Evolutionary conservation across 2,329 filamentous ascomycete species (phyloP).

Genomic region (Verticillium nonalfalfae): DNA sequence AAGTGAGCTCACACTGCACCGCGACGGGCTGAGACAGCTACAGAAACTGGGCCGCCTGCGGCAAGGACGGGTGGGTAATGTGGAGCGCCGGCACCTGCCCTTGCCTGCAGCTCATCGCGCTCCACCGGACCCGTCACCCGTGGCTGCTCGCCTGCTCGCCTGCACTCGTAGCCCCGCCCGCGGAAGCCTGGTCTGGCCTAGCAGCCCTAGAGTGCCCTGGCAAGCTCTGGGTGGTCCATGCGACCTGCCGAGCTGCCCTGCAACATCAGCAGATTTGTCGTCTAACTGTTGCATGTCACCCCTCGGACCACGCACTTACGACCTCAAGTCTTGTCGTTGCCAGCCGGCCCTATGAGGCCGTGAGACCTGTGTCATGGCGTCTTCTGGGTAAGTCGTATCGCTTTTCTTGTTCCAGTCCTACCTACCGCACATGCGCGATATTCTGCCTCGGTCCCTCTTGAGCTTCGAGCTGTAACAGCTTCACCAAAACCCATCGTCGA

Average conservation of each 20-base stretch:
- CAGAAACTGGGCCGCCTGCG: neutral
- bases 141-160: neutral
- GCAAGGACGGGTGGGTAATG: neutral
- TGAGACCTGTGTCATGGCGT: constrained; percentile 1
- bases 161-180: neutral
- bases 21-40: neutral
- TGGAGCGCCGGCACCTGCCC: neutral
- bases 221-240: neutral
- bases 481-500: neutral
- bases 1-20: neutral
- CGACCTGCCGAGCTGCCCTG: neutral
- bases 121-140: neutral
- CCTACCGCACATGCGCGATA: neutral
- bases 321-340: neutral
- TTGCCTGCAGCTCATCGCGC: neutral
- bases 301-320: neutral
- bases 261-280: neutral
- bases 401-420: neutral
- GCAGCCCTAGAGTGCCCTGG: neutral
- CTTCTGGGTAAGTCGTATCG: constrained; percentile 1
- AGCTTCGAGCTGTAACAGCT: neutral
- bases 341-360: neutral
- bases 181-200: neutral
- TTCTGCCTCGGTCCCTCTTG: neutral
- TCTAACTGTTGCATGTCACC: neutral